Evolutionary conservation across 1,284 basidiomycete genomes (phyloP).

Genomic region (Cryptococcus hybrid): DNA sequence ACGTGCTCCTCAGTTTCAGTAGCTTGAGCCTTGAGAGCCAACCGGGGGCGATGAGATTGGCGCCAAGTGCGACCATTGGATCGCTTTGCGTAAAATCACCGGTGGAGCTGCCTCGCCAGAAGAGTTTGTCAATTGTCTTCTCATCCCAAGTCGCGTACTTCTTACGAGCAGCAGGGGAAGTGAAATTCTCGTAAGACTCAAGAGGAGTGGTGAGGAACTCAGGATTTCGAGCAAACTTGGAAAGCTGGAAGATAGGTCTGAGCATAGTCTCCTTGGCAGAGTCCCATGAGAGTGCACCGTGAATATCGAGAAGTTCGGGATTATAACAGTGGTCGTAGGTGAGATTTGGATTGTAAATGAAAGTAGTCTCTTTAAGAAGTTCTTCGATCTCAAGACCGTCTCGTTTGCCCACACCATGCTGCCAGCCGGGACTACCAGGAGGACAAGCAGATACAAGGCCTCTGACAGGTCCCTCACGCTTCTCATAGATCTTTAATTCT

Average conservation of each 20-base stretch:
- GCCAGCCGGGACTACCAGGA: conserved; percentile 19
- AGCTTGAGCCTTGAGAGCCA: conserved; percentile 40
- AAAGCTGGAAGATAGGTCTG: conserved; percentile 48
- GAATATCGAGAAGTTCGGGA: conserved; percentile 29
- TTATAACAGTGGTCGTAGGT: conserved; percentile 40
- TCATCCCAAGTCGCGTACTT: conserved; percentile 43
- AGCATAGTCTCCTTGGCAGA: conserved; percentile 34
- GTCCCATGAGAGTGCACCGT: conserved; percentile 43
- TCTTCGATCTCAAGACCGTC: conserved; percentile 8
- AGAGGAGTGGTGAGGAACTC: conserved; percentile 47
- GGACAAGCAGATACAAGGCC: conserved; percentile 28
- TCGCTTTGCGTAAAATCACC: conserved; percentile 45
- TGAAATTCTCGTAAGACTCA: conserved; percentile 42
- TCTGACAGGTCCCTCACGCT: conserved; percentile 25
- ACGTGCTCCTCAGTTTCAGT: conserved; percentile 34
- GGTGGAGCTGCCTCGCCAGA: conserved; percentile 52
- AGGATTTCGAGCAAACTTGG: conserved; percentile 39
- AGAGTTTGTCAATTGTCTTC: conserved; percentile 47
- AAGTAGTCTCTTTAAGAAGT: conserved; percentile 25
- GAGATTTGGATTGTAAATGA: conserved; percentile 35
- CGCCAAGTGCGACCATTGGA: conserved; percentile 37
- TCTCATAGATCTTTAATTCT: conserved; percentile 33
- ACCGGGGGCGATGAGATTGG: conserved; percentile 44
- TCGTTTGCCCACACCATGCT: conserved; percentile 6
- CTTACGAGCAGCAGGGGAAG: conserved; percentile 13